phyloP scores from a whole-genome alignment of 2,329 filamentous ascomycete species.

The Alternaria triticina region DNA sequence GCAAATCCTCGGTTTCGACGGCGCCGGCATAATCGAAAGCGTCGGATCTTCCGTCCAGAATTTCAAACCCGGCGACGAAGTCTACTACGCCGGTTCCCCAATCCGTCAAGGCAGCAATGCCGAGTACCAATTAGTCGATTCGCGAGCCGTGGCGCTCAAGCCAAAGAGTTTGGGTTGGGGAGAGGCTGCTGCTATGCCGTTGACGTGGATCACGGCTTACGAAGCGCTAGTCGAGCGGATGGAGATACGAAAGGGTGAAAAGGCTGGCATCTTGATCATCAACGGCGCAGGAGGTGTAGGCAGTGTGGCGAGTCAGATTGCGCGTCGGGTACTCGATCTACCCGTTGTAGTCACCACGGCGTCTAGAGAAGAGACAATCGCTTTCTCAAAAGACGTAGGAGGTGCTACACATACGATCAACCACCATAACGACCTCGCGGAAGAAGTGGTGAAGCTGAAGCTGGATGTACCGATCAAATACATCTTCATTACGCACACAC shows the following conservation, averaged over 20 bases:
- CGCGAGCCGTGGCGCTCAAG: conserved; percentile 7
- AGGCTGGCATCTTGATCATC: conserved; percentile 4
- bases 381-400: conserved; percentile 7
- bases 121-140: conserved; percentile 7
- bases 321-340: conserved; percentile 4
- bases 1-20: conserved; percentile 12
- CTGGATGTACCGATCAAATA: conserved; percentile 7
- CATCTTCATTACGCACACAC: conserved; percentile 10
- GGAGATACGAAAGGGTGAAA: conserved; percentile 1
- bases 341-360: conserved; percentile 11
- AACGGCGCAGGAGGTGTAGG: conserved; percentile 10
- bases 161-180: conserved; percentile 9
- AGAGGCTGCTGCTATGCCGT: conserved; percentile 9
- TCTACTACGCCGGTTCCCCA: conserved; percentile 9
- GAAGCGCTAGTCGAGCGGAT: conserved; percentile 9
- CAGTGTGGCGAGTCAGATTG: conserved; percentile 10
- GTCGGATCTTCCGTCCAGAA: neutral
- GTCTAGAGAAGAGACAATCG: conserved; percentile 9
- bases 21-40: conserved; percentile 4
- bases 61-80: conserved; percentile 3
- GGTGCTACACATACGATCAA: conserved; percentile 7
- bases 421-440: conserved; percentile 4
- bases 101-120: conserved; percentile 13
- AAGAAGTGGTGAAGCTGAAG: conserved; percentile 1
- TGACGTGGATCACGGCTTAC: conserved; percentile 12